Evolutionary conservation across 495 filamentous ascomycete species (phyloP), one percentile per base, ranked within the genome.

Genomic region (Gamarada debralockiae): DNA sequence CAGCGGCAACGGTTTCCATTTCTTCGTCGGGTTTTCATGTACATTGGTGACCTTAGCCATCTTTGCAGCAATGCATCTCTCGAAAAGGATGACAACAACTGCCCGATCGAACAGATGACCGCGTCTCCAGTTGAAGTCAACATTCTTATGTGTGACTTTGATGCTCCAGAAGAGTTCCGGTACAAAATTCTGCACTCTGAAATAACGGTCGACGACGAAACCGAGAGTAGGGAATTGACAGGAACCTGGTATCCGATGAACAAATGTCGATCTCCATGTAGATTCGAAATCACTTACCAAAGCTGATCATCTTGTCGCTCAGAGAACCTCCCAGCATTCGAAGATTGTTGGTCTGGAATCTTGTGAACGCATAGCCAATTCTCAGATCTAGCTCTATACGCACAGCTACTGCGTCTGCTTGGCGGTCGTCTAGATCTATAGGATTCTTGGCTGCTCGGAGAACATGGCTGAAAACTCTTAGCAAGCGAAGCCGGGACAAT

Each of bases 171-270:
- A 97, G 1, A 79, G 68, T 61, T 98, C 93, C 3, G 92, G 88
- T 15, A 92, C 84, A 64, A 98, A 98, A 60, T 95, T 96, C 54
- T 87, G 81, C 37, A 98, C 91, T 56, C 84, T 79, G 48, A 95
- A 86, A 65, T 97, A 98, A 17, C 92, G 81, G 66, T 98, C 95
- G 13, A 98, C 93, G 0, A 98, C 91, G 58, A 98, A 98, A 2
- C 93, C 93, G 12, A 98, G 73, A 0, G 95, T 97, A 12, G 93
- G 93, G 63, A 98, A 98, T 70, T 98, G 93, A 53, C 93, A 98
- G 12, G 90, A 95, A 14, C 92, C 89, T 93, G 47, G 12, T 3
- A 41, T 51, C 12, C 40, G 38, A 14, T 24, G 13, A 15, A 31
- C 12, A 39, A 42, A 24, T n/a, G 37, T 38, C 10, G 29, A 20